A percentile compares a stretch with the other conserved stretches of the same genome.
These are phyloP conservation scores for Excoecaria cochinchinensis DNA, from an alignment of 345 rosid genomes.

Conservation along the genomic window DNA sequence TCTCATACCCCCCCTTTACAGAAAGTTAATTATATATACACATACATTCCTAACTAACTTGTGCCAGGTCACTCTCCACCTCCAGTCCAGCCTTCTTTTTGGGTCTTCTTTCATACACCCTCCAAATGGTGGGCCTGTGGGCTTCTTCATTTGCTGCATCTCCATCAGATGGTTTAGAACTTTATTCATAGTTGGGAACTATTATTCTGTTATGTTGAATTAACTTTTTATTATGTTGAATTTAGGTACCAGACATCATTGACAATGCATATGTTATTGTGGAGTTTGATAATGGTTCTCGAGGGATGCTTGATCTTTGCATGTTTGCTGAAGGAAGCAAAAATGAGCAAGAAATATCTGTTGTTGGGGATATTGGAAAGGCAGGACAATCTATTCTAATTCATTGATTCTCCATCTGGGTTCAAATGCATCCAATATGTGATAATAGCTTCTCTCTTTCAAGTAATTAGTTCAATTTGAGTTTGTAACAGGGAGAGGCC, in stretches of 20 bases:
- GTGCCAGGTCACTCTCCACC: no score
- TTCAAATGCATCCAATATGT: background rate
- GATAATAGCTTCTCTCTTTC: background rate
- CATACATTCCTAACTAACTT: no score
- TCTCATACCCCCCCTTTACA: no score
- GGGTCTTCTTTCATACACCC: no score
- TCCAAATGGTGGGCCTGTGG: no score
- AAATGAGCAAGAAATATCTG: slow-evolving; percentile 92
- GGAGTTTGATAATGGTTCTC: slow-evolving; percentile 84
- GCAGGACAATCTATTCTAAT: slow-evolving; percentile 19
- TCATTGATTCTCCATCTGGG: no score
- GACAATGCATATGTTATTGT: slow-evolving; percentile 86
- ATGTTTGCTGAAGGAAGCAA: slow-evolving; percentile 98
- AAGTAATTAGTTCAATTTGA: background rate
- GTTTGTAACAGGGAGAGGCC: slow-evolving; percentile 75
- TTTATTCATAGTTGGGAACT: background rate
- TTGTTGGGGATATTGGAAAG: slow-evolving; percentile 79
- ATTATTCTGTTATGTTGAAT: background rate
- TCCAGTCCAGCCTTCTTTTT: no score
- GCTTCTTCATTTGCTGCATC: no score
- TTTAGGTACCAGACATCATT: slow-evolving; percentile 82
- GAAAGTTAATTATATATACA: no score
- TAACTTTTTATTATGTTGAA: slow-evolving; percentile 12
- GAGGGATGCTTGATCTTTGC: slow-evolving; percentile 94
- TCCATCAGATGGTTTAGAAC: no score